Percentiles rank a stretch among this genome's conserved stretches.
phyloP scores from a whole-genome alignment of 1,284 basidiomycete genomes.

The Cryptococcus wingfieldii region DNA sequence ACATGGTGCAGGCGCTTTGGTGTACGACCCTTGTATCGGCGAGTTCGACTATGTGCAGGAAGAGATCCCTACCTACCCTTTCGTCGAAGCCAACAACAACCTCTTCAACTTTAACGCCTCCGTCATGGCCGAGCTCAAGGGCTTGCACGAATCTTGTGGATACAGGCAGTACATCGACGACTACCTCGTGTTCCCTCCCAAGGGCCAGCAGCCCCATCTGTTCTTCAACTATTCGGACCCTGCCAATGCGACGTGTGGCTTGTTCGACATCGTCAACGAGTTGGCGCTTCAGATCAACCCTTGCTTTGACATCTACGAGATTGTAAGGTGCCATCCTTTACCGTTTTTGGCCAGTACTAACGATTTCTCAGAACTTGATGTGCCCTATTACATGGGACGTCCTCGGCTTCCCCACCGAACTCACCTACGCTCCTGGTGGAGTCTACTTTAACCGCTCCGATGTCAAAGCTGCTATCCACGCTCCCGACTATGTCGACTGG shows the following conservation, averaged over 20 bases:
- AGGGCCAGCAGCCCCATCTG: constrained; percentile 25
- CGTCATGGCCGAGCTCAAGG: constrained; percentile 60
- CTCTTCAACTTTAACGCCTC: constrained; percentile 48
- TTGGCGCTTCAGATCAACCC: constrained; percentile 62
- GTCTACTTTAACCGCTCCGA: constrained; percentile 65
- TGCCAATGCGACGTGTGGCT: constrained; percentile 55
- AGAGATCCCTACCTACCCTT: constrained; percentile 57
- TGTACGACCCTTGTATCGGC: constrained; percentile 30
- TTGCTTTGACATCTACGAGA: constrained; percentile 71
- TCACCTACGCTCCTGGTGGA: not conserved
- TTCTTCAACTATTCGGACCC: constrained; percentile 45
- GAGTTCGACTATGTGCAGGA: constrained; percentile 56
- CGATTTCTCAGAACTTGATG: constrained; percentile 23
- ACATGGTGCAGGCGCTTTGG: constrained; percentile 19
- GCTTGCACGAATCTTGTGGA: constrained; percentile 56
- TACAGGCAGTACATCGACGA: constrained; percentile 62
- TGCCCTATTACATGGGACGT: constrained; percentile 66
- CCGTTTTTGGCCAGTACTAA: not conserved
- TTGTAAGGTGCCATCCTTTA: constrained; percentile 38
- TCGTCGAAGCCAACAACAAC: constrained; percentile 9
- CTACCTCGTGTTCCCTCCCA: constrained; percentile 61
- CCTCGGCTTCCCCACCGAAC: constrained; percentile 64
- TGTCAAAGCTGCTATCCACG: constrained; percentile 69
- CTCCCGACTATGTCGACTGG: constrained; percentile 61
- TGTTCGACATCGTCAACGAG: constrained; percentile 62